These are phyloP conservation scores for Pyricularia pennisetigena DNA, from an alignment of 2,329 filamentous ascomycete genomes.

Conservation along the genomic window DNA sequence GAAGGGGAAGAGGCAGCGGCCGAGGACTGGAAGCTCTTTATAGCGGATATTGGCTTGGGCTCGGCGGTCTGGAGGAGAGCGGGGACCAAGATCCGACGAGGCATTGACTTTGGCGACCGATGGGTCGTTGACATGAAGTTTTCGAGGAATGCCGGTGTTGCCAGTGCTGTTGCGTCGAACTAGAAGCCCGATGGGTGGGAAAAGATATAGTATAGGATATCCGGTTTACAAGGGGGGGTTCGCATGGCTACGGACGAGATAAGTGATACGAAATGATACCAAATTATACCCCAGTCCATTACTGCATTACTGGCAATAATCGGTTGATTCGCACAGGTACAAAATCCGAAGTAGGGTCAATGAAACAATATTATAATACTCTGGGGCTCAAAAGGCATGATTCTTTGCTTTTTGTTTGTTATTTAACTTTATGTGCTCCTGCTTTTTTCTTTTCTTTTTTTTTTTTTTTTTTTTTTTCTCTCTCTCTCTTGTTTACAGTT, in stretches of 20 bases:
- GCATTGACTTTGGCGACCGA: slow-evolving; percentile 77
- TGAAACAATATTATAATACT: not conserved
- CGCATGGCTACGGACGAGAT: not conserved
- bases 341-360: not conserved
- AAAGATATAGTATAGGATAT: not conserved
- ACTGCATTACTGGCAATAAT: not conserved
- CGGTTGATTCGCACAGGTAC: not conserved
- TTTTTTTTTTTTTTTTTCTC: no score
- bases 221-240: not conserved
- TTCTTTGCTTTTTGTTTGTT: not conserved
- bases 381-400: not conserved
- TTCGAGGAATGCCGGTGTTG: not conserved
- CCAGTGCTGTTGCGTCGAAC: not conserved
- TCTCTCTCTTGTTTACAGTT: no score
- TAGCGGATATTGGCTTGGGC: slow-evolving; percentile 80
- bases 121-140: slow-evolving; percentile 68
- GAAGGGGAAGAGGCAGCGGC: slow-evolving; percentile 31
- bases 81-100: slow-evolving; percentile 69
- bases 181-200: not conserved
- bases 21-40: slow-evolving; percentile 63
- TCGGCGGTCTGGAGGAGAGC: slow-evolving; percentile 79
- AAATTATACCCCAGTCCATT: not conserved
- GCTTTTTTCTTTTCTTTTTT: not conserved
- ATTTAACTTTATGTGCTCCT: not conserved
- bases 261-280: not conserved